Base-by-base conservation (phyloP, 768 basidiomycete species). In the Trametopsis cervina region DNA sequence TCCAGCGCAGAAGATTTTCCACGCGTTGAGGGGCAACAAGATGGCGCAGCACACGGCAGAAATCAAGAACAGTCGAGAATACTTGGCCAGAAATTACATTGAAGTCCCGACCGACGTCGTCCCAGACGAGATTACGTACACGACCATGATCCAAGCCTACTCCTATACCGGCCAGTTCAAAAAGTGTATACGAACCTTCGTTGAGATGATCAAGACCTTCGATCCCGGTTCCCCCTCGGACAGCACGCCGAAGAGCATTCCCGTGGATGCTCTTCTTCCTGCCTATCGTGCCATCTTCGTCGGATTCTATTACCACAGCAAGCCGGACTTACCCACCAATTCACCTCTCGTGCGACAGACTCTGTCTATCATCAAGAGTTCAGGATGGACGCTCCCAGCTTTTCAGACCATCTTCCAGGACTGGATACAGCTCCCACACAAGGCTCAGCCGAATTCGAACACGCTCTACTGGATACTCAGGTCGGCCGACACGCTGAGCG, bases 211-310 rank as follows among this genome's bases (percentile, higher is more conserved):
- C 20, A 67, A 72, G 9, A 23, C 55, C 45, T 33, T 57, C 18
- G 22, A 39, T 3, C 62, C 61, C 17, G 59, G 67, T 2, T 51
- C 60, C 17, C 63, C 63, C 4, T 45, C 57, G 17, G 54, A 63
- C 3, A 47, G 57, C 21, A 63, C 65, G 1, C 50, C 57, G 58
- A 6, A 75, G 71, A 47, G 62, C 59, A 21, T 77, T 77, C 2
- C 76, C 33, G 41, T 24, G 27, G 25, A 42, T 13, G 17, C 15
- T 12, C 37, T 44, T 17, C 24, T 58, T 40, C 63, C 74, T 18
- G 69, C 79, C 25, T 92, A 83, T 61, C 78, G 86, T 18, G 77
- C 77, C 15, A 61, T 93, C 35, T 90, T 93, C 58, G 72, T 85
- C 15, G 89, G 86, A 1, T 92, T 89, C 60, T 68, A 71, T 5